Evolutionary conservation across 2,329 filamentous ascomycete species (phyloP), one percentile per base, ranked within the genome.

Genomic region (Alternaria dauci): DNA sequence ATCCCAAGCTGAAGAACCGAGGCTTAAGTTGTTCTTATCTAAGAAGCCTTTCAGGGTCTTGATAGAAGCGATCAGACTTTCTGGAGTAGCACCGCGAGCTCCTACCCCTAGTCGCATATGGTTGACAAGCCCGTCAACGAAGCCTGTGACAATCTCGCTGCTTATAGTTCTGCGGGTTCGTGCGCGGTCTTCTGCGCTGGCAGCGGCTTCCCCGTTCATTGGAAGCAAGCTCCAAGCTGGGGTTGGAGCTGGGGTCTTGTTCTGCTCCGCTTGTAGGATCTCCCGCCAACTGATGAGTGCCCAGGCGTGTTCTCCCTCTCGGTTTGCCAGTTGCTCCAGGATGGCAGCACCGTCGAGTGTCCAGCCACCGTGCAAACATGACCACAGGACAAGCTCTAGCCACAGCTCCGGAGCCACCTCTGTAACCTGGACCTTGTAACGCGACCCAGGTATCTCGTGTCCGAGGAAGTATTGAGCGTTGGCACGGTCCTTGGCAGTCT

Each of bases 131-230:
- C 82, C 84, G 66, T 87, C 84, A 30, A 87, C 76, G 41, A 87
- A 81, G 6, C 85, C 83, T 52, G 82, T 78, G 26, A 88, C 81
- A 11, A 89, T 81, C 73, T 89, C 87, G 42, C 80, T 80, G 68
- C 86, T 88, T 67, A 89, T 82, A 0, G 84, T 87, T 51, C 79
- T 75, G 38, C 75, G 73, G 9, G 81, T 78, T 39, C 71, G 68
- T 9, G 66, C 67, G 44, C 72, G 70, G 41, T 74, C 72, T 52
- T 74, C 54, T 18, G 62, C 55, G 25, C 68, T 68, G 23, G 67
- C 61, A n/a, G 61, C 58, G 23, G 52, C 56, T 34, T 68, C 61
- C 20, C 61, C 62, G n/a, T 50, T 61, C 59, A 63, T 65, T 16
- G 62, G 59, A 42, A 78, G 73, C 2, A 74, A 55, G 8, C 56